Conservation (phyloP, 1,139 yeast species). For the Taiozyma onychis region DNA sequence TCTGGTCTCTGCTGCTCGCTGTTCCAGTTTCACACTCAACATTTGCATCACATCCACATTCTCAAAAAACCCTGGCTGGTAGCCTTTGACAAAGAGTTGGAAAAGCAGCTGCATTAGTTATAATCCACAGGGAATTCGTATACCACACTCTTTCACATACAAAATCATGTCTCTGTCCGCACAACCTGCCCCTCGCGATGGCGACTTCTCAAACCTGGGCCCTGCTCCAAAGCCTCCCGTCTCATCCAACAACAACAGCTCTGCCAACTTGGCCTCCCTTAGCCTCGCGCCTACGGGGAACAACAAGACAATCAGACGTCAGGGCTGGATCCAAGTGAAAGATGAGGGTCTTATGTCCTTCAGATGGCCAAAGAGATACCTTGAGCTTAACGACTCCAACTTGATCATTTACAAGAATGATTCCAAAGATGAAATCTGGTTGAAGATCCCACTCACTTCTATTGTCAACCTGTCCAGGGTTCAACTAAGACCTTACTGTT, state of each 20-base stretch:
- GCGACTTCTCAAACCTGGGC: slow-evolving; percentile 36
- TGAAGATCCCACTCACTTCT: slow-evolving; percentile 50
- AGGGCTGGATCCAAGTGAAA: slow-evolving; percentile 88
- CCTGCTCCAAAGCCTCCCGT: slow-evolving; percentile 40
- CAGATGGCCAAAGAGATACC: slow-evolving; percentile 85
- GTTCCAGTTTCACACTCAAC: background rate
- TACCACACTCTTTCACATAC: background rate
- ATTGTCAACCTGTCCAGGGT: slow-evolving; percentile 54
- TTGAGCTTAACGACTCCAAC: slow-evolving; percentile 70
- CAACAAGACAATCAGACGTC: slow-evolving; percentile 25
- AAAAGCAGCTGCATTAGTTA: no score
- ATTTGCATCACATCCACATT: no score
- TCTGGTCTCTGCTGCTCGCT: background rate
- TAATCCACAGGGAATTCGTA: no score
- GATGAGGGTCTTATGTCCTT: slow-evolving; percentile 87
- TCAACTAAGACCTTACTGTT: slow-evolving; percentile 64
- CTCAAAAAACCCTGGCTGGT: background rate
- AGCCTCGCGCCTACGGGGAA: slow-evolving; percentile 17
- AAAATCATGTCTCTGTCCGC: slow-evolving; percentile 33
- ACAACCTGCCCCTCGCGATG: slow-evolving; percentile 38
- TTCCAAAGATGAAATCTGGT: slow-evolving; percentile 35
- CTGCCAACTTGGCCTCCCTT: slow-evolving; percentile 25
- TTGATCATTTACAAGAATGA: slow-evolving; percentile 75
- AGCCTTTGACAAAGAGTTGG: background rate
- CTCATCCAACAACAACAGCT: slow-evolving; percentile 22